Evolutionary conservation across 345 rosid genomes (phyloP).

Genomic region (Gossypium mustelinum): DNA sequence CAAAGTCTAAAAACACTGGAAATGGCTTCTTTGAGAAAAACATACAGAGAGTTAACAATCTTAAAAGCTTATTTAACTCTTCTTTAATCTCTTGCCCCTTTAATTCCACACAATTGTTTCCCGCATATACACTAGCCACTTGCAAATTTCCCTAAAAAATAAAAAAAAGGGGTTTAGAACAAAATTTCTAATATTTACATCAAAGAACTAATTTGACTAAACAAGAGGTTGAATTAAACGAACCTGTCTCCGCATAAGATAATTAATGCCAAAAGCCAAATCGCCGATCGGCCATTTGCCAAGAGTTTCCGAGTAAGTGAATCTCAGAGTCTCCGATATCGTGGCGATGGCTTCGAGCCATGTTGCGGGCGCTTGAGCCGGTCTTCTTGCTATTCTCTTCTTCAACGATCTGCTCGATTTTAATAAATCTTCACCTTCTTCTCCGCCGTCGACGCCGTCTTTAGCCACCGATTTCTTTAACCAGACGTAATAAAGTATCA

Average conservation of each 20-base stretch:
- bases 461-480: slow-evolving; percentile 46
- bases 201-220: slow-evolving; percentile 11
- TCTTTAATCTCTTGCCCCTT: slow-evolving; percentile 59
- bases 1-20: slow-evolving; percentile 73
- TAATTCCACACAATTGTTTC: slow-evolving; percentile 52
- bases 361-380: slow-evolving; percentile 92
- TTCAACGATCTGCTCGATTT: slow-evolving; percentile 61
- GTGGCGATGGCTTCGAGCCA: slow-evolving; percentile 88
- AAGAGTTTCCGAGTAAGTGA: slow-evolving; percentile 87
- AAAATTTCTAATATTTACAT: not conserved
- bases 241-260: slow-evolving; percentile 56
- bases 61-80: slow-evolving; percentile 57
- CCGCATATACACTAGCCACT: slow-evolving; percentile 80
- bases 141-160: slow-evolving; percentile 60
- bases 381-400: slow-evolving; percentile 65
- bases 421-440: slow-evolving; percentile 35
- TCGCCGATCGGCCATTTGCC: slow-evolving; percentile 99
- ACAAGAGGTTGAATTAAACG: not conserved
- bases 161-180: not conserved
- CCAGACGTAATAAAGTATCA: slow-evolving; percentile 57
- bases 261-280: slow-evolving; percentile 94
- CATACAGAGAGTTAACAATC: slow-evolving; percentile 77
- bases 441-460: slow-evolving; percentile 42
- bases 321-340: slow-evolving; percentile 78
- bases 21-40: slow-evolving; percentile 92